Base-by-base conservation (phyloP, 2,329 filamentous ascomycete genomes). In the Ophiostoma sp. region DNA sequence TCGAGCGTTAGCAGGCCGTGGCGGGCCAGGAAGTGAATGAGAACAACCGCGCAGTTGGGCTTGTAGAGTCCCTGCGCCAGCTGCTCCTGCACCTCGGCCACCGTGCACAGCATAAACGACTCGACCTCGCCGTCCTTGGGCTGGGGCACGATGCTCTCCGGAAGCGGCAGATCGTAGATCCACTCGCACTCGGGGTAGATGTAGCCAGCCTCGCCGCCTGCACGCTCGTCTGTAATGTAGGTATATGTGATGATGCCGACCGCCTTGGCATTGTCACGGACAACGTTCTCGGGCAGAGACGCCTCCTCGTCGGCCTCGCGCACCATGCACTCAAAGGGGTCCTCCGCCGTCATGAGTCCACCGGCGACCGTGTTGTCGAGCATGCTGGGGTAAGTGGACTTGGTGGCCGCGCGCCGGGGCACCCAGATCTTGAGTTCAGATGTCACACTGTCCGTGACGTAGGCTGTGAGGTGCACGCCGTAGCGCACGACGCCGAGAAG, bases 101-200 rank as follows among this genome's bases (percentile, higher is more conserved):
- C 83, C 1, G 84, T 87, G 84, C 87, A 88, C 69, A 97, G 81
- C 75, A 87, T 85, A 76, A 98, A 98, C 70, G 87, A 86, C 75
- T 93, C 91, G 4, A 97, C 95, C 80, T 99, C 95, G 67, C 89
- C 88, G 77, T 99, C 95, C 69, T 90, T 89, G 18, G 94, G 93
- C 75, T 84, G 85, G 12, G 90, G 93, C 47, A 86, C 80, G 4
- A 92, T 82, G 36, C n/a, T 40, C 5, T 40, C 86, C 5, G 89
- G 85, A 71, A 99, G 81, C 77, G 92, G 88, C 71, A 98, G 80
- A 76, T 99, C 93, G 79, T 95, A 99, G 62, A 97, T 82, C 81
- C 93, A 97, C 79, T 98, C 89, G 74, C 88, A 89, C 79, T 98
- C 95, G 0, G 95, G 95, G 79, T 96, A 94, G 75, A 97, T 83